Base-by-base conservation (phyloP, 2,329 filamentous ascomycete genomes). In the Biscogniauxia marginata region DNA sequence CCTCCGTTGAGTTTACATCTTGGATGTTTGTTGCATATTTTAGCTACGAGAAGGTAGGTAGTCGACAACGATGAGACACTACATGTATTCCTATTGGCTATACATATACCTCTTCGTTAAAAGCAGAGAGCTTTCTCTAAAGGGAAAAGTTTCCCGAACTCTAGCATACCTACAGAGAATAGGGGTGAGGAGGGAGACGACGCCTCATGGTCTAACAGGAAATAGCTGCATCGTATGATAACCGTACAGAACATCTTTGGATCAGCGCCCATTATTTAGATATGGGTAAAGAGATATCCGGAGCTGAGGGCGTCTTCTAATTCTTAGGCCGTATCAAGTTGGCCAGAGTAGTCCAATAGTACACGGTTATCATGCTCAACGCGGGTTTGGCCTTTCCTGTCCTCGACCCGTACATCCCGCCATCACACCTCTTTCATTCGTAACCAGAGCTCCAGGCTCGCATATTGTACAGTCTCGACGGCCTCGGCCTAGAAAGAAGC, bases 301-400 rank as follows among this genome's bases (percentile, higher is more conserved):
- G 44, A 54, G 9, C 47, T 59, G 58, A 61, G 56, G 45, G 54
- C 56, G 56, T 57, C 57, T 49, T 54, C 57, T 44, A 52, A 57
- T 59, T 56, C 52, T 53, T 25, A 9, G 25, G 34, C 56, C 49
- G 53, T 43, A 11, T 44, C 34, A n/a, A 39, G 7, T 21, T 45
- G 52, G 48, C 54, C 52, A 50, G 30, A n/a, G 50, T 51, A 21
- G 57, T 53, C 34, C 52, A 49, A 55, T 52, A 39, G n/a, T 55
- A 56, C 51, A 56, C 22, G 11, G n/a, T 39, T 4, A 23, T 39
- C 50, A 21, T 20, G 49, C 43, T 45, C 20, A 25, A 54, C 21
- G 7, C 20, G 43, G 7, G 7, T 47, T 16, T 45, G 23, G 21
- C 25, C 7, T 53, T 19, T 22, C 21, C 30, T 24, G 20, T 49